Evolutionary conservation across 164 flowering plant species (phyloP).

Genomic region (Platanus orientalis): DNA sequence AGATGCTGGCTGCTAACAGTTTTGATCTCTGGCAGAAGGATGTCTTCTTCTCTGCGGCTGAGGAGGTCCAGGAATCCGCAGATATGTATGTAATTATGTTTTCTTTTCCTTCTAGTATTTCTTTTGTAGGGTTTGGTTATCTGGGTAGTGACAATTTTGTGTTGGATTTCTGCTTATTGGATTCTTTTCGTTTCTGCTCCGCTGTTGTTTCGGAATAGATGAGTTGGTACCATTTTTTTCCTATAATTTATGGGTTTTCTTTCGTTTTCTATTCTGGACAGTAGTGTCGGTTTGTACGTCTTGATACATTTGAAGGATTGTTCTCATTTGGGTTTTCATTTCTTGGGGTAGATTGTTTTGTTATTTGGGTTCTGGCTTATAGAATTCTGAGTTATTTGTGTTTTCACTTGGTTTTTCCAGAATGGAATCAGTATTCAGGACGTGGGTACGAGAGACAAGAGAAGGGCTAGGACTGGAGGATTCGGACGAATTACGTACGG

Average conservation of each 20-base stretch:
- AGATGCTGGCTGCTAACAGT: slow-evolving; percentile 68
- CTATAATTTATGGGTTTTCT: not conserved
- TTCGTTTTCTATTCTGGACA: not conserved
- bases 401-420: slow-evolving; percentile 30
- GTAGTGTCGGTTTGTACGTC: not conserved
- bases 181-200: not conserved
- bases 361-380: not conserved
- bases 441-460: slow-evolving; percentile 58
- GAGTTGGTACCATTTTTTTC: no score
- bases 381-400: not conserved
- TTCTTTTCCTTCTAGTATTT: not conserved
- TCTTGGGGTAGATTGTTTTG: not conserved
- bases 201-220: no score
- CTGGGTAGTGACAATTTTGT: not conserved
- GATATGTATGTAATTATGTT: slow-evolving; percentile 49
- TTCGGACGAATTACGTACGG: slow-evolving; percentile 49
- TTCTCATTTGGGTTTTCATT: not conserved
- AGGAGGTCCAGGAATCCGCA: slow-evolving; percentile 86
- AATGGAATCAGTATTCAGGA: slow-evolving; percentile 80
- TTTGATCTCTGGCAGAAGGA: slow-evolving; percentile 90
- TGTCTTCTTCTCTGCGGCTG: slow-evolving; percentile 83
- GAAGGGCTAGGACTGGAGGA: slow-evolving; percentile 34
- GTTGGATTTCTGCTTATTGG: not conserved
- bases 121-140: not conserved
- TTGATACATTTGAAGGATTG: not conserved